Evolutionary conservation across 1,284 basidiomycete species (phyloP).

Genomic region (Entoloma clypeatum): DNA sequence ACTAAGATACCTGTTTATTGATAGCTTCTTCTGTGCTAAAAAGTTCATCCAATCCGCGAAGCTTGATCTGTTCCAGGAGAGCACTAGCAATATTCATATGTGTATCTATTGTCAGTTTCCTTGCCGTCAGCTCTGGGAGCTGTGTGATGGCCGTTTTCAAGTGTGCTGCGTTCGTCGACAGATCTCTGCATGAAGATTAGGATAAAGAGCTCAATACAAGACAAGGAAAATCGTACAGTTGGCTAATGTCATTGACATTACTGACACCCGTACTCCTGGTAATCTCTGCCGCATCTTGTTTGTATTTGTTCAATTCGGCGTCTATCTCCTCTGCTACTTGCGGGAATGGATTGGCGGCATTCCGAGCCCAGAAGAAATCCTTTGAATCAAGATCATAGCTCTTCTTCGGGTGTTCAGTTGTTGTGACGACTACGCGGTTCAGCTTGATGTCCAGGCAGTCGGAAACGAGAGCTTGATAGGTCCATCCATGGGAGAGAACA

Average conservation of each 20-base stretch:
- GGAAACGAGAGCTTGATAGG: conserved; percentile 97
- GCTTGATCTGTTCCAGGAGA: conserved; percentile 93
- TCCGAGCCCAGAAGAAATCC: conserved; percentile 99
- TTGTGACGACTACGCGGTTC: conserved; percentile 83
- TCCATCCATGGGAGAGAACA: conserved; percentile 97
- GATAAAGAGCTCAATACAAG: conserved; percentile 7
- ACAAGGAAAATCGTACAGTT: conserved; percentile 59
- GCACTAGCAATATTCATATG: conserved; percentile 99
- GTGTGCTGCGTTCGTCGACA: conserved; percentile 93
- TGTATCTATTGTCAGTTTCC: conserved; percentile 95
- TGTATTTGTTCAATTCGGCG: conserved; percentile 89
- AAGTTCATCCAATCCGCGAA: conserved; percentile 90
- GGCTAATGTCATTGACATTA: conserved; percentile 92
- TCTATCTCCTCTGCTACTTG: conserved; percentile 99
- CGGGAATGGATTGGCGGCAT: conserved; percentile 95
- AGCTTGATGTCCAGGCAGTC: conserved; percentile 98
- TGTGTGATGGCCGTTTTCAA: conserved; percentile 98
- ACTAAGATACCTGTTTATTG: conserved; percentile 61
- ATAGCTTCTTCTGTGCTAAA: conserved; percentile 96
- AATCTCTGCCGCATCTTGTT: conserved; percentile 95
- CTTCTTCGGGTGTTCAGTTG: conserved; percentile 57
- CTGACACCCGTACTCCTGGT: conserved; percentile 95
- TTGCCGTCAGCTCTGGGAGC: conserved; percentile 94
- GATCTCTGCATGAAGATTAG: conserved; percentile 54
- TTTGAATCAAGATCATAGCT: conserved; percentile 97